Conservation (phyloP, 2,329 filamentous ascomycete species). For the Periconia macrospinosa region DNA sequence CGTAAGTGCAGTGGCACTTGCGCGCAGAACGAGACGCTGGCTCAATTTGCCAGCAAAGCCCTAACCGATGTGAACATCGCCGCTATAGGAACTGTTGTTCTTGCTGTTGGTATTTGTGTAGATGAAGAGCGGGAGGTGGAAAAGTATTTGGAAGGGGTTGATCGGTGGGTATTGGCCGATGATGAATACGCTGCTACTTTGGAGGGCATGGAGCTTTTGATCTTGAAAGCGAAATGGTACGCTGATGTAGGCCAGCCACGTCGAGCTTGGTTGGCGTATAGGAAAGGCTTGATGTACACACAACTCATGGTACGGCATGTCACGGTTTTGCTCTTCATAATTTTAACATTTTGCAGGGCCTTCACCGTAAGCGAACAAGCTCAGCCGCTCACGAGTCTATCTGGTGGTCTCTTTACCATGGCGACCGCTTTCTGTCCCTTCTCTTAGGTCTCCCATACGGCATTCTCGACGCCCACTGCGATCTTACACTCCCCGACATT, state of each 20-base stretch:
- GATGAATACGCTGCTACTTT: constrained; percentile 55
- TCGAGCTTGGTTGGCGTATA: constrained; percentile 56
- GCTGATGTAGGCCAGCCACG: constrained; percentile 59
- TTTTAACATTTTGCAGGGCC: constrained; percentile 28
- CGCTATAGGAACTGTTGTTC: constrained; percentile 41
- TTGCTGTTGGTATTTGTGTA: constrained; percentile 42
- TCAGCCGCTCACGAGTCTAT: constrained; percentile 40
- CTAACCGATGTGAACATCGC: constrained; percentile 46
- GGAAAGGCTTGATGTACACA: constrained; percentile 55
- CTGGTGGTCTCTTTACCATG: constrained; percentile 45
- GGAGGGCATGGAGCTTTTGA: constrained; percentile 57
- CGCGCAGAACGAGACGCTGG: constrained; percentile 38
- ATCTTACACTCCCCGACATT: constrained; percentile 32
- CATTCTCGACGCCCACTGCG: constrained; percentile 44
- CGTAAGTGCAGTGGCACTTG: constrained; percentile 46
- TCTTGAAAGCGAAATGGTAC: constrained; percentile 56
- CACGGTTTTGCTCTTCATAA: background rate
- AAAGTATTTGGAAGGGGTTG: constrained; percentile 50
- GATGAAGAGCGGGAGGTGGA: constrained; percentile 49
- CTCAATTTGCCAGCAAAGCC: constrained; percentile 49
- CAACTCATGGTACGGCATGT: constrained; percentile 52
- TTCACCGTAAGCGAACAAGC: constrained; percentile 41
- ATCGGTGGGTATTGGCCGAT: constrained; percentile 52
- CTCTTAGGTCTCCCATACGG: constrained; percentile 58
- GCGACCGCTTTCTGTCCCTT: constrained; percentile 56